Conservation (phyloP, 495 filamentous ascomycete species). For the Aspergillus nidulans region DNA sequence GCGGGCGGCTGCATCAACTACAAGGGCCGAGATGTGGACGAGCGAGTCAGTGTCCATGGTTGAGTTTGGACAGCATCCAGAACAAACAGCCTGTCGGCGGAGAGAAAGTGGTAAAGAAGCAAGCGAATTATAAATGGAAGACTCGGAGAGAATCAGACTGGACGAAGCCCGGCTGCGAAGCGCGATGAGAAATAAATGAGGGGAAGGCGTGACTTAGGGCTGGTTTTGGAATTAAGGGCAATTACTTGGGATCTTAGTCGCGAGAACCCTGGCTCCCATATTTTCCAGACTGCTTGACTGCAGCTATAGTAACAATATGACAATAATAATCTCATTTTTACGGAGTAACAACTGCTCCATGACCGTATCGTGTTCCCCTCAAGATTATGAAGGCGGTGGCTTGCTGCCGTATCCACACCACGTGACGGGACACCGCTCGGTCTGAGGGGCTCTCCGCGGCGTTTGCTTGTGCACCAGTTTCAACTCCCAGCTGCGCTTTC, state of each 20-base stretch:
- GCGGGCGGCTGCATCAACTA: slow-evolving; percentile 12
- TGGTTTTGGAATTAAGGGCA: background rate
- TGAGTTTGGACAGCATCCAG: slow-evolving; percentile 7
- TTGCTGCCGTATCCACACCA: background rate
- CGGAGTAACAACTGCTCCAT: background rate
- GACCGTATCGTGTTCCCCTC: background rate
- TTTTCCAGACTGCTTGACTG: background rate
- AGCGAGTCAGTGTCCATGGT: slow-evolving; percentile 14
- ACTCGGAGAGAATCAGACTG: background rate
- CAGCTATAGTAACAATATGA: background rate
- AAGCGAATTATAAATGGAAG: background rate
- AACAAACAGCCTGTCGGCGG: slow-evolving; percentile 2
- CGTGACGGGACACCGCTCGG: background rate
- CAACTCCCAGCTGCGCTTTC: background rate
- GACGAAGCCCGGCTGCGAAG: background rate
- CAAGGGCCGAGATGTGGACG: slow-evolving; percentile 5
- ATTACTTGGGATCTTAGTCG: background rate
- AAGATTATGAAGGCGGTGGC: background rate
- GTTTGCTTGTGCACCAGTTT: background rate
- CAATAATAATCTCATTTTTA: background rate
- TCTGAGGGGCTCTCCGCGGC: background rate
- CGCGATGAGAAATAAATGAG: slow-evolving; percentile 1
- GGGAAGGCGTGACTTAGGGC: background rate
- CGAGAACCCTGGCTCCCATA: background rate
- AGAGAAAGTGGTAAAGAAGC: background rate